Evolutionary conservation across 2,329 filamentous ascomycete genomes (phyloP).

Genomic region (Fusarium ambrosium): DNA sequence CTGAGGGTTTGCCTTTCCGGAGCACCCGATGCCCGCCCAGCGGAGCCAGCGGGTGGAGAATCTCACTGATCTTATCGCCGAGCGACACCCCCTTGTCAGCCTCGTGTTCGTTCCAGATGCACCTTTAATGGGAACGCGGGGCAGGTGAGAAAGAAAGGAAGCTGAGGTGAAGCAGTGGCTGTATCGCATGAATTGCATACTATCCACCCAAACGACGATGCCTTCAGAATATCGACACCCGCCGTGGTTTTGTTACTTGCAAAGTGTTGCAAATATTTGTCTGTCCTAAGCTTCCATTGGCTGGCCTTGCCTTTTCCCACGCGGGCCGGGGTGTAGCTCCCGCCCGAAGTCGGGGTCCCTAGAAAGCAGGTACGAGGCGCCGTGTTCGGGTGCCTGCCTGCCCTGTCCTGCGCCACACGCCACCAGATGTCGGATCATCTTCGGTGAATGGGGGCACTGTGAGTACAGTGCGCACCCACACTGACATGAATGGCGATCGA

Average conservation of each 20-base stretch:
- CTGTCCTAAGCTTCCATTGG: conserved; percentile 24
- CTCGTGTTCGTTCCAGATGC: conserved; percentile 16
- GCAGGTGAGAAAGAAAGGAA: not conserved
- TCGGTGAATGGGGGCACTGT: conserved; percentile 18
- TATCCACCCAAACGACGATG: conserved; percentile 15
- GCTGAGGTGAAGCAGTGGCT: not conserved
- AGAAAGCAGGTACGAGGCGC: conserved; percentile 27
- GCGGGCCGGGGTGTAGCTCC: conserved; percentile 25
- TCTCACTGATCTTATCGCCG: conserved; percentile 15
- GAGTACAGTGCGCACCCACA: conserved; percentile 11
- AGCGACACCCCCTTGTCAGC: conserved; percentile 1
- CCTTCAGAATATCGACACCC: not conserved
- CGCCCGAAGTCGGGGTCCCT: conserved; percentile 25
- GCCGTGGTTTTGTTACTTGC: not conserved
- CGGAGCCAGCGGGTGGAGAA: conserved; percentile 32
- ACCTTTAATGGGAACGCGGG: conserved; percentile 8
- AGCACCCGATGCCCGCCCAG: conserved; percentile 8
- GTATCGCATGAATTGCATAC: conserved; percentile 1
- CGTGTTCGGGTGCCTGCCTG: not conserved
- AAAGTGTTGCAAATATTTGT: conserved; percentile 3
- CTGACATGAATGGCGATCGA: conserved; percentile 2
- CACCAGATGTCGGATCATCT: conserved; percentile 26
- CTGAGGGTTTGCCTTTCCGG: conserved; percentile 35
- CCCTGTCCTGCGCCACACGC: conserved; percentile 9
- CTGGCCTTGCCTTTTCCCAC: conserved; percentile 8